Base-by-base conservation (phyloP, 2,329 filamentous ascomycete genomes). In the Chalara sp. region DNA sequence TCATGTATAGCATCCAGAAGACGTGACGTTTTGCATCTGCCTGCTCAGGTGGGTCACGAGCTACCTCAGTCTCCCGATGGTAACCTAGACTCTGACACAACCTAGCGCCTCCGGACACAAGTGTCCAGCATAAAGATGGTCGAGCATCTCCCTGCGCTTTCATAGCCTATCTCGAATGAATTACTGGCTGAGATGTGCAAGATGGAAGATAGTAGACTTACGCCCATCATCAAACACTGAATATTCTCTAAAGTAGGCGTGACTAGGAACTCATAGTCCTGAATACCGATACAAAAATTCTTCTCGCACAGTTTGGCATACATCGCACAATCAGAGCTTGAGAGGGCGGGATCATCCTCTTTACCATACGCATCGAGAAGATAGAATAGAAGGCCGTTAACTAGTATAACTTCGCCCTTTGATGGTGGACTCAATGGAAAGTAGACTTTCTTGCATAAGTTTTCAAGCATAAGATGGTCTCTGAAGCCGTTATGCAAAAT, bases 1-100 rank as follows among this genome's bases (percentile, higher is more conserved):
- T 54, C 54, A 56, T 56, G 33, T 56, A 54, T 4, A 56, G 40
- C 43, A 54, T 50, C 54, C 54, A 56, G 37, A 56, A 56, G 42
- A 47, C 47, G 32, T 53, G 52, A 5, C 52, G 49, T 39, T 56
- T 54, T n/a, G 48, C 47, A 46, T 56, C 48, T 5, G 45, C 54
- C 12, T 51, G 46, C 6, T 51, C 33, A 29, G 50, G 50, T n/a
- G 52, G 44, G 31, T 48, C 46, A 10, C 44, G 42, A 39, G 49
- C 46, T n/a, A 56, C 40, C 28, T 49, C 48, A 10, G 53, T 35
- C 49, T 53, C 50, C 5, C 54, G 49, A 39, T 56, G 54, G 46
- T 54, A 56, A 30, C 54, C 54, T 49, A 56, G 37, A 28, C 46
- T 52, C 47, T 54, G 46, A 32, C 54, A 56, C 12, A 56, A 44